Evolutionary conservation across 2,329 filamentous ascomycete species (phyloP), one percentile per base, ranked within the genome.

Genomic region (Chaetomium strumarium): DNA sequence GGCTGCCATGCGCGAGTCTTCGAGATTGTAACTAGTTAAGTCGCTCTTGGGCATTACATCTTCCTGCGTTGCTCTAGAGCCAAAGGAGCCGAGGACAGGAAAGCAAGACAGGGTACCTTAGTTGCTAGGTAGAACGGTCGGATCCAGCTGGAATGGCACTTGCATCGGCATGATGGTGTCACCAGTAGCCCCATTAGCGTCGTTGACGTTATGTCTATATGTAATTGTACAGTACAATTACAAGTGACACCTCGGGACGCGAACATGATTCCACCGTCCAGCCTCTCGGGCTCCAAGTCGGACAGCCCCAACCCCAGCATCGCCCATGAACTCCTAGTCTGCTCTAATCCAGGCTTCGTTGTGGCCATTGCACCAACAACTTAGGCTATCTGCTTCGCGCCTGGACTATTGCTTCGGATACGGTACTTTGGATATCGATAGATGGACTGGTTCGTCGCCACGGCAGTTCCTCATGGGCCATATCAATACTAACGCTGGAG

Each of bases 401-500:
- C 59, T 0, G 78, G 78, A 58, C 86, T 78, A 1, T 76, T 80
- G 8, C 82, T 63, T 2, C 67, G 56, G 33, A 87, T 69, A 62
- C 83, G 86, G 0, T 69, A 66, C 62, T 75, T 71, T n/a, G 86
- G 60, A 2, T 75, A 68, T 1, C 67, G 54, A 44, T 73, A 73
- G 5, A 87, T 58, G 1, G 64, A 54, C 1, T 71, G 74, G 9
- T 69, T 56, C 0, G 77, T 67, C 20, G 58, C 48, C 14, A 88
- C 72, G 70, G 68, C 1, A 77, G 75, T 0, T 72, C 56, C 62
- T 88, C 83, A 43, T 68, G 65, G 16, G 71, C 56, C 79, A 88
- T 84, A 62, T 84, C 80, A 72, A n/a, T 80, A 72, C 62, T 77
- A 78, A 55, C 70, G 74, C n/a, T 73, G 75, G 56, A 80, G 67